Base-by-base conservation (phyloP, 1,139 yeast species). In the Blastobotrys malaysiensis region DNA sequence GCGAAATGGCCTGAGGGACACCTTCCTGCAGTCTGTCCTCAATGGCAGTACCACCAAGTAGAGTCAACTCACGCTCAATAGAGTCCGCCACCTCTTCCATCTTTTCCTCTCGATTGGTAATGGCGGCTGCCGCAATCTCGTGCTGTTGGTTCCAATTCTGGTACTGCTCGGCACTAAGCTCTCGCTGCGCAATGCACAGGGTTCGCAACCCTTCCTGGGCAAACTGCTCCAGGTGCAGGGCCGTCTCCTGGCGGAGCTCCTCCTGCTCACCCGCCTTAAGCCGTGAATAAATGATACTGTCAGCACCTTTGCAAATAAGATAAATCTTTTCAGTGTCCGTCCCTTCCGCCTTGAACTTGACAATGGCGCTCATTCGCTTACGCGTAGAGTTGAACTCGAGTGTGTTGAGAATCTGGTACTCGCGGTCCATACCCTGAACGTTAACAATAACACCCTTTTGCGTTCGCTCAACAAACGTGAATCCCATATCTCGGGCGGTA, bases 151-250 rank as follows among this genome's bases (percentile, higher is more conserved):
- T 75, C 98, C 98, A 93, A 27, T 75, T 76, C 21, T 72, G 66
- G 65, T 86, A 91, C 61, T 78, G 80, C 1, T 73, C 65, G 69
- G 84, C 77, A 1, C 86, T 73, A 20, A 93, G 65, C 64, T 86
- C 91, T 63, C 82, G 80, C 65, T 88, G 87, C 1, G 97, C 96
- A 64, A 93, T 81, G 75, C 98, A 89, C 57, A 93, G 78, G 1
- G 99, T 93, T 73, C 99, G 83, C 63, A 93, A 79, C 61, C 99
- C 99, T 72, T 93, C 99, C 49, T 88, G 87, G 9, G 99, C 98
- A 70, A 79, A 93, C 63, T 85, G 87, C 67, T 89, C 97, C 57
- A 93, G 75, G 65, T 91, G 93, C 53, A 83, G 73, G 3, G 96
- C 95, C 13, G 96, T 88, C 57, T 73, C 73, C 59, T 77, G 80